Base-by-base conservation (phyloP, 2,329 filamentous ascomycete genomes). In the Alternaria burnsii region DNA sequence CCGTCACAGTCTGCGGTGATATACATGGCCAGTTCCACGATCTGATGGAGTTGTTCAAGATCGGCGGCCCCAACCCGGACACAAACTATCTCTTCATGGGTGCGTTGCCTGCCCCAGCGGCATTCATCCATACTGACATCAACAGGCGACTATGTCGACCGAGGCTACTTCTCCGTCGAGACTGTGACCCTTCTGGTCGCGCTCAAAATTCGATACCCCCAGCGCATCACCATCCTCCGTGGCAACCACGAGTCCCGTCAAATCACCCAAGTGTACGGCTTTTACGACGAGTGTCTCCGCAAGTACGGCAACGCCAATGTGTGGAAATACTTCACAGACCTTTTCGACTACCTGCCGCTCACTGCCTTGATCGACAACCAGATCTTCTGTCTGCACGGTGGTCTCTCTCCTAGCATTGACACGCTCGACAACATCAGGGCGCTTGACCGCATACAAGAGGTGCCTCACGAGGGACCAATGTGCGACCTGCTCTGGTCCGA, bases 31-130 rank as follows among this genome's bases (percentile, higher is more conserved):
- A 99, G 82, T 98, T 98, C 80, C 94, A 98, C 81, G 95, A 99
- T 78, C 83, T 99, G 80, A 98, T 99, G 93, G 95, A 99, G 83
- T 88, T 99, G 55, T 99, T 99, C 87, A 96, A 97, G 84, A 98
- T 99, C 80, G 95, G 95, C 71, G 95, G 95, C 55, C 93, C 94
- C 62, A 97, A 97, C 78, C 95, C 95, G 69, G 95, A 99, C 81
- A 98, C 95, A 77, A 98, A 98, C 85, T 98, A 98, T 82, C 90
- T 98, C 69, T 98, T 98, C 84, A 98, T 99, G 93, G 94, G 93
- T 95, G 50, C 51, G 67, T 54, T 41, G 20, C 46, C 36, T 52
- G 26, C 40, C 30, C 36, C 53, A 26, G 18, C 10, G 46, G 30
- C 24, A 14, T 20, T 32, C 48, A 32, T 52, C 53, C 40, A 60